Conservation (phyloP, 176 grass and related monocot genomes). For the Aegilops speltoides region DNA sequence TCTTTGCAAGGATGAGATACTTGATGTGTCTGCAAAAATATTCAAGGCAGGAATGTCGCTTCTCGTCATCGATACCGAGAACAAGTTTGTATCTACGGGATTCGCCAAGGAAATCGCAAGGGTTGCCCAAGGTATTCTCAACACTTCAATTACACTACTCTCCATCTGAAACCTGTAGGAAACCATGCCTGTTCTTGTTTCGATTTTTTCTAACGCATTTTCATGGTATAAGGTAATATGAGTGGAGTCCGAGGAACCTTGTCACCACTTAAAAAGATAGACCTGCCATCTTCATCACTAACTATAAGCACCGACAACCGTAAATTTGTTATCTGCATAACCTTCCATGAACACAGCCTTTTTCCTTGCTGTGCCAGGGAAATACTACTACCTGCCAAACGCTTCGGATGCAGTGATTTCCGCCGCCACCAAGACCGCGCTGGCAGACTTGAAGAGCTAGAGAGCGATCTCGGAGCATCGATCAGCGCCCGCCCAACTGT, state of each 20-base stretch:
- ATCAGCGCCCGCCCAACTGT: background rate
- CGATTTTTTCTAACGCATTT: background rate
- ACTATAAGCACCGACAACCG: background rate
- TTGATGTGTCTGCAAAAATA: slow-evolving; percentile 95
- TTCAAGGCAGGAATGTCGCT: slow-evolving; percentile 96
- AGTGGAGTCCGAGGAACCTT: background rate
- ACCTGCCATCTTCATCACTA: background rate
- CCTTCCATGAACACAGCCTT: background rate
- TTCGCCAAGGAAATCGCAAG: slow-evolving; percentile 99
- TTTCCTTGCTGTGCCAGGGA: slow-evolving; percentile 52
- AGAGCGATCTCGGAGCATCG: slow-evolving; percentile 37
- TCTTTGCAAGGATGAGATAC: slow-evolving; percentile 80
- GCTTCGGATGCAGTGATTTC: slow-evolving; percentile 95
- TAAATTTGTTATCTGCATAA: background rate
- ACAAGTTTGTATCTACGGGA: slow-evolving; percentile 98
- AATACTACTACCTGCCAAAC: slow-evolving; percentile 99
- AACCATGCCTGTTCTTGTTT: background rate
- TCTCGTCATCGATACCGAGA: slow-evolving; percentile 96
- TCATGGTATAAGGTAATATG: background rate
- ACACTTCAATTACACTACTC: background rate
- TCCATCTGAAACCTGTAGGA: background rate
- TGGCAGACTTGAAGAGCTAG: slow-evolving; percentile 66
- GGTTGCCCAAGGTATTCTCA: slow-evolving; percentile 75
- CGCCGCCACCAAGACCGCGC: slow-evolving; percentile 78
- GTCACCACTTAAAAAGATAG: background rate